Percentiles rank a stretch among this genome's conserved stretches.
Conservation (phyloP, 805 yeast genomes). For the Nakazawaea holstii region DNA sequence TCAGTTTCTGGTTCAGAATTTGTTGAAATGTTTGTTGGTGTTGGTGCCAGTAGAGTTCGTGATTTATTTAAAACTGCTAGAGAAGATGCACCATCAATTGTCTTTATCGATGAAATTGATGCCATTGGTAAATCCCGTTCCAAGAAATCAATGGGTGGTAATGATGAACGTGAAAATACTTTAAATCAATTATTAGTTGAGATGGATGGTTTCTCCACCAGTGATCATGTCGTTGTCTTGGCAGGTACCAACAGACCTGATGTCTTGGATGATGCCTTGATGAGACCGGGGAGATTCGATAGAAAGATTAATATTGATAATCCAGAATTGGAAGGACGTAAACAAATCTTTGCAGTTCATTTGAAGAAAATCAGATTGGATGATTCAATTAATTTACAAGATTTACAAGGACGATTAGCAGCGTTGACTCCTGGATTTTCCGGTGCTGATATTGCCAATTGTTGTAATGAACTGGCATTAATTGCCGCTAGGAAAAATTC, state of each 20-base stretch:
- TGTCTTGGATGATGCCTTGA: slow-evolving; percentile 83
- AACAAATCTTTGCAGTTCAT: slow-evolving; percentile 87
- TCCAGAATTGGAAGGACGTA: slow-evolving; percentile 94
- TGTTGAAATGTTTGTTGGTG: slow-evolving; percentile 99
- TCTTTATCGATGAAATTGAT: slow-evolving; percentile 98
- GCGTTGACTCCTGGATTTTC: slow-evolving; percentile 97
- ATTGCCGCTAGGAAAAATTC: slow-evolving; percentile 88
- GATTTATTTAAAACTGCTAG: slow-evolving; percentile 91
- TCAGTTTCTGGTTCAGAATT: slow-evolving; percentile 97
- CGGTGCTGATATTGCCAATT: slow-evolving; percentile 98
- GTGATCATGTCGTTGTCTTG: slow-evolving; percentile 91
- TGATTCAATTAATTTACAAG: slow-evolving; percentile 46
- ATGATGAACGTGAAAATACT: slow-evolving; percentile 96
- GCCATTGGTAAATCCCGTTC: slow-evolving; percentile 95
- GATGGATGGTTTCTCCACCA: slow-evolving; percentile 93
- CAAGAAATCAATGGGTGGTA: slow-evolving; percentile 78
- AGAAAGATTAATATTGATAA: slow-evolving; percentile 87
- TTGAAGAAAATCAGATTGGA: slow-evolving; percentile 62
- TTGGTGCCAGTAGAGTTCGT: slow-evolving; percentile 97
- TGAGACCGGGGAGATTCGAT: slow-evolving; percentile 98
- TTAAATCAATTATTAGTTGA: slow-evolving; percentile 93
- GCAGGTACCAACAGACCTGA: slow-evolving; percentile 98
- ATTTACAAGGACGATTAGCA: slow-evolving; percentile 63
- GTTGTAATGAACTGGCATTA: slow-evolving; percentile 94
- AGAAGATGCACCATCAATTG: slow-evolving; percentile 89